Evolutionary conservation across 805 yeast species (phyloP), one percentile per base, ranked within the genome.

Genomic region (Komagataella ulmi): DNA sequence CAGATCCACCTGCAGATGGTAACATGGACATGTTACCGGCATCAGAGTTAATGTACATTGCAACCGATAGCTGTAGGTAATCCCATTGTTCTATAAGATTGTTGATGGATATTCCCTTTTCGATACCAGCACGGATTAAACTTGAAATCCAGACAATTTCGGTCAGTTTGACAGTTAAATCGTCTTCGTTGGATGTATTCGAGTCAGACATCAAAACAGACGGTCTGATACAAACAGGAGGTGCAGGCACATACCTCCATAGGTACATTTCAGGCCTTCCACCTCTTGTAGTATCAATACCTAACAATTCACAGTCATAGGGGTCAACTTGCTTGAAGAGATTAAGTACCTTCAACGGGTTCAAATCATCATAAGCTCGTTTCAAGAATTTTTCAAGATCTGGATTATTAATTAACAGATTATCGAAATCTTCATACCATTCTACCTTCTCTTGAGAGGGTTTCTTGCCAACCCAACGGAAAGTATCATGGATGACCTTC

Each of bases 61-160:
- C 99, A 49, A 93, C 90, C 1, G 96, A 86, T 50, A 93, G 74
- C 68, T 93, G 99, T 57, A 93, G 70, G 64, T 88, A 93, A 63
- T 93, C 99, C 99, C 99, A 93, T 63, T 93, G 99, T 62, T 91
- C 98, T 97, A 93, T 90, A 68, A 93, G 74, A 60, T 88, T 88
- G 57, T 88, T 87, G 61, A 95, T 83, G 14, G 97, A 81, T 55
- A 91, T 87, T 54, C 99, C 99, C 64, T 89, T 91, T 56, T 90
- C 96, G 50, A 93, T 80, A 54, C 97, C 99, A 0, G 97, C 96
- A 57, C 88, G 79, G 59, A 93, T 93, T 69, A 90, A 75, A 3
- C 96, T 84, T n/a, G 93, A 84, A 1, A 96, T 88, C 95, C 96
- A 91, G 24, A 90, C 98, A 55, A 93, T 88, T 68, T 93, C 99